Evolutionary conservation across 139 green algal genomes (phyloP), one percentile per base, ranked within the genome.

Genomic region (Monoraphidium neglectum): DNA sequence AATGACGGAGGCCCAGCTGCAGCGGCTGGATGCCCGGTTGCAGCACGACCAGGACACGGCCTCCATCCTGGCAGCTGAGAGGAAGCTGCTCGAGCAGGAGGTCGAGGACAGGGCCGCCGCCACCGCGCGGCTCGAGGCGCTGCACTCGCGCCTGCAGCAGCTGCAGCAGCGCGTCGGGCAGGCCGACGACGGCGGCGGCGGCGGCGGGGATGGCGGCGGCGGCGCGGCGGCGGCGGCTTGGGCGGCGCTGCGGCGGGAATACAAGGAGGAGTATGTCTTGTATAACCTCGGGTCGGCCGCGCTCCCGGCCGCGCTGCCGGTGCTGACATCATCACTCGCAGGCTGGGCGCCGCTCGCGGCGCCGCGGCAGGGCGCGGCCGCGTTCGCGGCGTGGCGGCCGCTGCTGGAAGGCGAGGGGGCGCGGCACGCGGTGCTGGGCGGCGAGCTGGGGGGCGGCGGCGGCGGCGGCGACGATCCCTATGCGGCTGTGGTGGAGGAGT

Each of bases 1-100:
- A 37, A 75, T 98, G 56, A 92, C 92, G 6, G 96, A 98, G 74
- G 88, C 87, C 2, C 89, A 97, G 75, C 96, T 99, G 66, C 84
- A 92, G 72, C 83, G 76, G 67, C 75, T 95, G 63, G 93, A 98
- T 64, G 86, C 79, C 24, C 84, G 88, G 68, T 84, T 98, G 57
- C 71, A 90, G 49, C 87, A 93, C 37, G 90, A 98, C 87, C 93
- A 96, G 82, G 91, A 96, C 87, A 93, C 89, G 0, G 87, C 89
- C 0, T 85, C 90, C 0, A 78, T 96, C 26, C 84, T 96, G 40
- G 87, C 74, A 0, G 71, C 87, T 37, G 89, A 97, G 78, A 82
- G 88, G 70, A 78, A 82, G 33, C 79, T 86, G 59, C 75, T 94
- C 67, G 72, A 88, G 23, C 82, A 84, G n/a, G 85, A 92, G 78